Percentiles rank a stretch among this genome's conserved stretches.
These are phyloP conservation scores for Exophiala aquamarina DNA, from an alignment of 2,329 filamentous ascomycete genomes.

Conservation along the genomic window DNA sequence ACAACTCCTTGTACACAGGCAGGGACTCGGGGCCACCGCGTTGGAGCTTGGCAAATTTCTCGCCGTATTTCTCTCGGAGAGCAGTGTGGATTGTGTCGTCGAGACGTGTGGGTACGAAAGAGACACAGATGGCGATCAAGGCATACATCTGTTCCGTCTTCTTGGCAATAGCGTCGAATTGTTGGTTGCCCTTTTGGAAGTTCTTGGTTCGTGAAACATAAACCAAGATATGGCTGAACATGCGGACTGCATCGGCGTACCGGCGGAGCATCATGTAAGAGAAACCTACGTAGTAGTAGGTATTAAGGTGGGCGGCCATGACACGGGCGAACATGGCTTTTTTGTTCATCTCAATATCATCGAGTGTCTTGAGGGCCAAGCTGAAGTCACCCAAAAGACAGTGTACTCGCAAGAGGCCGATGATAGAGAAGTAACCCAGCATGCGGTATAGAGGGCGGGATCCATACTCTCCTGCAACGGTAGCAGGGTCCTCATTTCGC, in stretches of 20 bases:
- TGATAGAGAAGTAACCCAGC: slow-evolving; percentile 99
- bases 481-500: slow-evolving; percentile 83
- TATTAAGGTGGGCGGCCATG: slow-evolving; percentile 99
- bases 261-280: slow-evolving; percentile 99
- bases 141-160: slow-evolving; percentile 99
- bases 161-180: slow-evolving; percentile 97
- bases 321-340: slow-evolving; percentile 99
- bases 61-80: slow-evolving; percentile 97
- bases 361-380: slow-evolving; percentile 95
- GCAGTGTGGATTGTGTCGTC: slow-evolving; percentile 99
- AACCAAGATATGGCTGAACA: slow-evolving; percentile 99
- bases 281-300: slow-evolving; percentile 99
- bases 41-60: slow-evolving; percentile 96
- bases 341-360: slow-evolving; percentile 99
- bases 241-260: slow-evolving; percentile 98
- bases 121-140: slow-evolving; percentile 96
- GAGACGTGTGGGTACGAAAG: slow-evolving; percentile 93
- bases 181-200: slow-evolving; percentile 95
- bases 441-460: slow-evolving; percentile 93
- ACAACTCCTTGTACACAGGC: slow-evolving; percentile 96
- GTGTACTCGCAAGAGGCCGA: slow-evolving; percentile 93
- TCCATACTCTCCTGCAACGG: slow-evolving; percentile 92
- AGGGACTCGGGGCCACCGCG: slow-evolving; percentile 93
- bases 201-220: slow-evolving; percentile 99
- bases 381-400: slow-evolving; percentile 96